Evolutionary conservation across 495 filamentous ascomycete species (phyloP).

Genomic region (Penicillium roqueforti): DNA sequence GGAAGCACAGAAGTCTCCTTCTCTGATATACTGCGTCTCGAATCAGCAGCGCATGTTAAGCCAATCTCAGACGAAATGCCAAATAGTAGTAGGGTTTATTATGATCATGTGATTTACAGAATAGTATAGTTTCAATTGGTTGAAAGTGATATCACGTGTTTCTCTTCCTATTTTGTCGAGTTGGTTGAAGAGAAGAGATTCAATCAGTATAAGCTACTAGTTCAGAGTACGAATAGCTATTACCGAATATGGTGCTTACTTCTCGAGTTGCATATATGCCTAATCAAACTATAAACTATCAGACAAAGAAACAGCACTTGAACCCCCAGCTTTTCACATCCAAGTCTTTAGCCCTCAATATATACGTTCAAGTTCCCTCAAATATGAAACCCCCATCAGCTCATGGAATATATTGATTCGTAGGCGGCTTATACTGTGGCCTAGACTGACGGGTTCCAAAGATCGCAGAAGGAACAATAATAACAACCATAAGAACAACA

Average conservation of each 20-base stretch:
- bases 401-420: background rate
- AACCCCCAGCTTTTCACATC: background rate
- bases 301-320: background rate
- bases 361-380: background rate
- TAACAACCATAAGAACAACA: conserved; percentile 4
- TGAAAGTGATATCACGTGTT: no score
- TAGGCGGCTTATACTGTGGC: background rate
- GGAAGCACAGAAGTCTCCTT: no score
- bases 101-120: background rate
- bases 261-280: background rate
- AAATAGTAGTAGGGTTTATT: background rate
- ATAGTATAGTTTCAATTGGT: no score
- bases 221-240: background rate
- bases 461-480: conserved; percentile 8
- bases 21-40: no score
- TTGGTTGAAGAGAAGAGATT: no score
- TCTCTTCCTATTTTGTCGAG: background rate
- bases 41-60: no score
- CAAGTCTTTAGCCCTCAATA: background rate
- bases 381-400: background rate
- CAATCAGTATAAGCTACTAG: background rate
- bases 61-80: no score
- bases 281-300: background rate
- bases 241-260: background rate
- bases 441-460: conserved; percentile 3